Evolutionary conservation across 164 flowering plant genomes (phyloP).

Genomic region (Vitis cinerea): DNA sequence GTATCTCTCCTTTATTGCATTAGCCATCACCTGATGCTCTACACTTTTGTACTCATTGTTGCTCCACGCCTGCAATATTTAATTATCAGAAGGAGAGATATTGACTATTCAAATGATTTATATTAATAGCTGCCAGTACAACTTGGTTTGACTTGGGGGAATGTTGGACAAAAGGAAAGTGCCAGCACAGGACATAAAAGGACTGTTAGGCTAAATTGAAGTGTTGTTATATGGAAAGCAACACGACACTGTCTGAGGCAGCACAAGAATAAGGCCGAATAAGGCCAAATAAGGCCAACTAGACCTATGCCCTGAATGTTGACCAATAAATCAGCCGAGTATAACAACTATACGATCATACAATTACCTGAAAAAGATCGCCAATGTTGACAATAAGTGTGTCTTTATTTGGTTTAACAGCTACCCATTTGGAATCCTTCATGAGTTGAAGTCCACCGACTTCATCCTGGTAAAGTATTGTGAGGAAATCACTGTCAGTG

Average conservation of each 20-base stretch:
- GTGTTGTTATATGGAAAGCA: too few relatives aligned
- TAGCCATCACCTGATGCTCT: constrained; percentile 73
- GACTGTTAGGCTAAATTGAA: too few relatives aligned
- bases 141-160: background rate
- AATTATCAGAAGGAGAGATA: background rate
- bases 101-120: background rate
- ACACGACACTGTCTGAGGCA: too few relatives aligned
- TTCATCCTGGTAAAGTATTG: constrained; percentile 71
- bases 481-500: constrained; percentile 81
- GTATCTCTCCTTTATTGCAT: constrained; percentile 56
- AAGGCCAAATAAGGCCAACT: too few relatives aligned
- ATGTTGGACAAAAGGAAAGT: background rate
- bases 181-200: too few relatives aligned
- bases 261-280: too few relatives aligned
- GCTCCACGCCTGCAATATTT: constrained; percentile 73
- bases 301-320: too few relatives aligned
- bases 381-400: constrained; percentile 84
- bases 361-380: constrained; percentile 75
- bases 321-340: too few relatives aligned
- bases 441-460: constrained; percentile 79
- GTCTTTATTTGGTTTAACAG: constrained; percentile 61
- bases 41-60: constrained; percentile 72
- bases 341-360: background rate
- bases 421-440: constrained; percentile 75
- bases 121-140: background rate